A percentile compares a stretch with the other conserved stretches of the same genome.
Conservation (phyloP, 192 early-diverging fungal species). For the Chytriomyces hyalinus region DNA sequence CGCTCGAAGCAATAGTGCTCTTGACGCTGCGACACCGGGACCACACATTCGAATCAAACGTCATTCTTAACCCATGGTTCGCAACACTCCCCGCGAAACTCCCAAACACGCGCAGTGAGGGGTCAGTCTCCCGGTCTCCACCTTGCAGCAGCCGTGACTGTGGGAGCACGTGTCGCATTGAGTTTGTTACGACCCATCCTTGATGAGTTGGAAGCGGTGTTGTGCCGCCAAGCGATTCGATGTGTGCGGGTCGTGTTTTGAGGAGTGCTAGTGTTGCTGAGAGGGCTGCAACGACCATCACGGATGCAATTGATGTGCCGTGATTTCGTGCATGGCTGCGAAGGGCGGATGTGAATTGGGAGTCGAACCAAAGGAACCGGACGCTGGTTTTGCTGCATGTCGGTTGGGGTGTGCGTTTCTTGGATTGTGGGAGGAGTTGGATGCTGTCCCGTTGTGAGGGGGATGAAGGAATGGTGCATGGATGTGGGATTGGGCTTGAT, state of each 20-base stretch:
- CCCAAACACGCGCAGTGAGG: constrained; percentile 49
- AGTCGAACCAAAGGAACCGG: constrained; percentile 44
- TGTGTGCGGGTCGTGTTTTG: background rate
- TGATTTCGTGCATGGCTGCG: constrained; percentile 34
- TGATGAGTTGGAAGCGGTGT: constrained; percentile 41
- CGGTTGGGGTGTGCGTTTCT: background rate
- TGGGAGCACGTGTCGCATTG: constrained; percentile 50
- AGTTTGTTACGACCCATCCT: constrained; percentile 56
- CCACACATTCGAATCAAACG: constrained; percentile 44
- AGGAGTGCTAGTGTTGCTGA: constrained; percentile 42
- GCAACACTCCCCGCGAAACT: constrained; percentile 52
- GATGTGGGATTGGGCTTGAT: background rate
- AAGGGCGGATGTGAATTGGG: constrained; percentile 36
- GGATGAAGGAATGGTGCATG: background rate
- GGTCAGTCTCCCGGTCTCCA: constrained; percentile 47
- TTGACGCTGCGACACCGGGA: constrained; percentile 44
- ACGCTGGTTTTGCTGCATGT: constrained; percentile 17
- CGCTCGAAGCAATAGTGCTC: constrained; percentile 27
- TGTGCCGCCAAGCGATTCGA: constrained; percentile 13
- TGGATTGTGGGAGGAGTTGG: background rate
- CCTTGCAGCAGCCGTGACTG: constrained; percentile 46
- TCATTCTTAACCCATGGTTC: constrained; percentile 34
- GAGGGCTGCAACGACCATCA: constrained; percentile 49
- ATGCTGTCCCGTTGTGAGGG: background rate
- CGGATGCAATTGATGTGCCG: constrained; percentile 48